Conservation (phyloP, 306 rosid species). For the Biancaea sappan region DNA sequence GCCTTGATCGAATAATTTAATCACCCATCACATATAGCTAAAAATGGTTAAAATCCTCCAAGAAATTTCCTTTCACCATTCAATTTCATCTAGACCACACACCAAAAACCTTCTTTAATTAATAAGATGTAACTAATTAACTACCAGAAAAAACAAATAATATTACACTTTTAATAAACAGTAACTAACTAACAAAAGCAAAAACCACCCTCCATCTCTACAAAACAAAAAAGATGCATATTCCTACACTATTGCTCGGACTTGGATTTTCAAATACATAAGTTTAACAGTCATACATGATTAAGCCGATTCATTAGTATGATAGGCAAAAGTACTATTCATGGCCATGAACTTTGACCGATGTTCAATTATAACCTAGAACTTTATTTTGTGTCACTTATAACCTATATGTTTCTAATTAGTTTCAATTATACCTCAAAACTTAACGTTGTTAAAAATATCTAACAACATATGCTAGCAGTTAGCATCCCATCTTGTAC, state of each 20-base stretch:
- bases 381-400: too few species aligned
- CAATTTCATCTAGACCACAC: not conserved
- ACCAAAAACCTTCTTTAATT: not conserved
- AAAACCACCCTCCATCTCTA: not conserved
- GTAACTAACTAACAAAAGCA: not conserved
- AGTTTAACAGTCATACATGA: not conserved
- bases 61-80: slow-evolving; percentile 16
- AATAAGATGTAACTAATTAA: not conserved
- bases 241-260: not conserved
- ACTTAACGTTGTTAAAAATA: too few species aligned
- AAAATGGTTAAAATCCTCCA: slow-evolving; percentile 12
- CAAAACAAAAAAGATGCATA: not conserved
- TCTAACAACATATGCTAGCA: too few species aligned
- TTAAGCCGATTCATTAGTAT: not conserved
- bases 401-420: too few species aligned
- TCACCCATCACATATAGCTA: slow-evolving; percentile 1
- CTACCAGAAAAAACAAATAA: not conserved
- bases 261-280: not conserved
- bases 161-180: not conserved
- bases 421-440: too few species aligned
- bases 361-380: too few species aligned
- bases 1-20: slow-evolving; percentile 15
- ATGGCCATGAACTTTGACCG: too few species aligned
- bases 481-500: too few species aligned
- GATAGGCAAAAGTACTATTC: too few species aligned